These are phyloP conservation scores for Barbarea vulgaris DNA, from an alignment of 345 rosid species.

Conservation along the genomic window DNA sequence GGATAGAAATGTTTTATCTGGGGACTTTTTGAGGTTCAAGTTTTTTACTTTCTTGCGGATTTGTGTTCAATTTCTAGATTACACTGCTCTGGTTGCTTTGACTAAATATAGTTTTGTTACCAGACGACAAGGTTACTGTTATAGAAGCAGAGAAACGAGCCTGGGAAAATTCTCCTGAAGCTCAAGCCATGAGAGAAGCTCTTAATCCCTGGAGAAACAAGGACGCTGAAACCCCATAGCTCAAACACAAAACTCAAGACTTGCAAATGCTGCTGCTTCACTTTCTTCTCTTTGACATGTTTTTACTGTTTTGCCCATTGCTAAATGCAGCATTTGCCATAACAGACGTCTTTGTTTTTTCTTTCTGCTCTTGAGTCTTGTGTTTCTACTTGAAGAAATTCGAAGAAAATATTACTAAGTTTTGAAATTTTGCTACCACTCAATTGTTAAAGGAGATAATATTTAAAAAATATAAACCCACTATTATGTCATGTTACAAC, in stretches of 20 bases:
- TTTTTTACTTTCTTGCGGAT: neutral
- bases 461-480: neutral
- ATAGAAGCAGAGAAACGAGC: slow-evolving; percentile 85
- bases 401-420: neutral
- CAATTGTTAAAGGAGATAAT: neutral
- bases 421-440: neutral
- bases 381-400: neutral
- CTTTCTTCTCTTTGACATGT: neutral
- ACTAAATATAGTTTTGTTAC: neutral
- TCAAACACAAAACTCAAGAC: no score
- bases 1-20: neutral
- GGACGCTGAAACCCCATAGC: slow-evolving; percentile 49
- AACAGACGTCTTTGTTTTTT: neutral
- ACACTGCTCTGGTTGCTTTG: neutral
- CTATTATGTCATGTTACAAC: neutral
- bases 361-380: neutral
- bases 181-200: slow-evolving; percentile 72
- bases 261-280: slow-evolving; percentile 8
- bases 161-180: slow-evolving; percentile 74
- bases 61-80: neutral
- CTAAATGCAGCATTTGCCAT: neutral
- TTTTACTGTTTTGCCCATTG: neutral
- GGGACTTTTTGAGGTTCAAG: neutral
- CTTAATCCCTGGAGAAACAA: slow-evolving; percentile 88
- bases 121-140: slow-evolving; percentile 86